Evolutionary conservation across 345 rosid species (phyloP).

Genomic region (Euclidium syriacum): DNA sequence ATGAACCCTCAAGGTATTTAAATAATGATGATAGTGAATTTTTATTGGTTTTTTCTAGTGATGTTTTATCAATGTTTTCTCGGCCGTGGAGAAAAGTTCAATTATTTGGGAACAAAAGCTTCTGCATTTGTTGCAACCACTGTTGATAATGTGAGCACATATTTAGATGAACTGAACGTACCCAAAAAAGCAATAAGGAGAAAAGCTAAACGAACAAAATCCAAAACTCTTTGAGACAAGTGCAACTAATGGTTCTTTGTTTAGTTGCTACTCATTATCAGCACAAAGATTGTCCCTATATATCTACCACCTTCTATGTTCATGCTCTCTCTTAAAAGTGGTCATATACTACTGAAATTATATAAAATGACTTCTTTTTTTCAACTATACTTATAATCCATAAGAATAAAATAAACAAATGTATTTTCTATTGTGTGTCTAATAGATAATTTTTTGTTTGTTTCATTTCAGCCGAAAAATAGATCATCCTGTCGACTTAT

Average conservation of each 20-base stretch:
- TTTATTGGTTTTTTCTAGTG: too few species aligned
- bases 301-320: constrained; percentile 18
- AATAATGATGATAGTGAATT: too few species aligned
- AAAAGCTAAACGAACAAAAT: constrained; percentile 25
- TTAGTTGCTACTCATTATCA: constrained; percentile 23
- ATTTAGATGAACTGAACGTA: constrained; percentile 28
- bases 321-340: constrained; percentile 8
- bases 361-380: not conserved
- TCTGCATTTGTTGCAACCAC: constrained; percentile 32
- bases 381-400: not conserved
- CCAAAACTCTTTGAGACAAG: constrained; percentile 22
- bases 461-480: constrained; percentile 7
- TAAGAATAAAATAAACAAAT: not conserved
- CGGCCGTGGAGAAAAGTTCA: not conserved
- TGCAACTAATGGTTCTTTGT: constrained; percentile 20
- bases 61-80: not conserved
- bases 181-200: constrained; percentile 16
- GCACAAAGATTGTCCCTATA: constrained; percentile 15
- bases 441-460: not conserved
- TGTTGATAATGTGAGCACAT: constrained; percentile 16
- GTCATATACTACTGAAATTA: constrained; percentile 13
- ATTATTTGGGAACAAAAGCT: constrained; percentile 23
- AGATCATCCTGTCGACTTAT: not conserved
- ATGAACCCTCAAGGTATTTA: too few species aligned
- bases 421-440: not conserved